Evolutionary conservation across 2,329 filamentous ascomycete genomes (phyloP).

Genomic region (Beauveria asiatica): DNA sequence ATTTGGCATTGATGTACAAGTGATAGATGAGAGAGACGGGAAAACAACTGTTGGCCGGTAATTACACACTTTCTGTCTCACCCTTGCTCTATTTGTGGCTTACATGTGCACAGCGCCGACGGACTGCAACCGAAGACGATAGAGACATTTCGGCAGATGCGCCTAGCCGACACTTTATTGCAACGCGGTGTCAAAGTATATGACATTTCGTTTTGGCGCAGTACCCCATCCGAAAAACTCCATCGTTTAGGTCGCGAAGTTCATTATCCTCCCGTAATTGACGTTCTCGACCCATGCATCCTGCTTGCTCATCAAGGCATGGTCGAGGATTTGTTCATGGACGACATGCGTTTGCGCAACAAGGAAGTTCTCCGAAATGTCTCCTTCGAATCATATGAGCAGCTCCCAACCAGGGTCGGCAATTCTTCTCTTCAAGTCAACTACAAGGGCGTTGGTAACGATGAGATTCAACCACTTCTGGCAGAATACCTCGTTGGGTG

Average conservation of each 20-base stretch:
- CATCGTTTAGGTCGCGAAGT: slow-evolving; percentile 55
- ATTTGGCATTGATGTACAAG: slow-evolving; percentile 55
- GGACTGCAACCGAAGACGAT: slow-evolving; percentile 72
- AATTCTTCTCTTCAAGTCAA: slow-evolving; percentile 40
- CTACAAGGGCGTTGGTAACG: slow-evolving; percentile 42
- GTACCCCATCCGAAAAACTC: slow-evolving; percentile 40
- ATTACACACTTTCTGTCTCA: slow-evolving; percentile 3
- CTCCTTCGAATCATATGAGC: slow-evolving; percentile 50
- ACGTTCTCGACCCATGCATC: slow-evolving; percentile 49
- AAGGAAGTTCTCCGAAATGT: slow-evolving; percentile 55
- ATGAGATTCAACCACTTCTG: slow-evolving; percentile 41
- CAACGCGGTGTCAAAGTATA: slow-evolving; percentile 61
- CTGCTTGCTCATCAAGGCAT: slow-evolving; percentile 64
- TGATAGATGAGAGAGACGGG: slow-evolving; percentile 61
- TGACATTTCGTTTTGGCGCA: slow-evolving; percentile 67
- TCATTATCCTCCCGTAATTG: slow-evolving; percentile 57
- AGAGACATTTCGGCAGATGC: slow-evolving; percentile 66
- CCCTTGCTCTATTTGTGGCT: neutral
- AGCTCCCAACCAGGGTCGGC: slow-evolving; percentile 31
- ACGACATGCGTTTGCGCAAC: slow-evolving; percentile 58
- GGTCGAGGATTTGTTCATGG: slow-evolving; percentile 61
- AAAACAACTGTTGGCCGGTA: slow-evolving; percentile 57
- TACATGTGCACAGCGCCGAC: slow-evolving; percentile 43
- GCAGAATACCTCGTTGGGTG: slow-evolving; percentile 62
- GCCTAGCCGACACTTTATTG: slow-evolving; percentile 59